These are phyloP conservation scores for Daldinia caldariorum DNA, from an alignment of 495 filamentous ascomycete species.

Conservation along the genomic window DNA sequence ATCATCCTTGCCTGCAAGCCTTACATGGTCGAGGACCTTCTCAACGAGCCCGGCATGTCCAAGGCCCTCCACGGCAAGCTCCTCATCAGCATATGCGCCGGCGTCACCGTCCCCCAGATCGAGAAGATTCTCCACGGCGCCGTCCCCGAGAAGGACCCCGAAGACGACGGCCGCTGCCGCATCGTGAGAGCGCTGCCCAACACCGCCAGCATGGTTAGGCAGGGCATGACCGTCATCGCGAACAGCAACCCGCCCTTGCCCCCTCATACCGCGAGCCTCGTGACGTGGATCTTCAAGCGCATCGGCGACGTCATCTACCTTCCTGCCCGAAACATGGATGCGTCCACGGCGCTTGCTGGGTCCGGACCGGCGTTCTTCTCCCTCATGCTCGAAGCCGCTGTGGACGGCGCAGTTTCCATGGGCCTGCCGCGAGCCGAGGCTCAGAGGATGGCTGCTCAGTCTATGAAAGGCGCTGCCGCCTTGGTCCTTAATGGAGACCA, in stretches of 20 bases:
- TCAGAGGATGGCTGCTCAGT: conserved; percentile 82
- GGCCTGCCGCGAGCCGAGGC: conserved; percentile 80
- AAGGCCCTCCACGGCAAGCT: conserved; percentile 80
- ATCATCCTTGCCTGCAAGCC: conserved; percentile 83
- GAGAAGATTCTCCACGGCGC: conserved; percentile 65
- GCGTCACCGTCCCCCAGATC: conserved; percentile 75
- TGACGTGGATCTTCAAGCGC: conserved; percentile 79
- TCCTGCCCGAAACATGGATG: conserved; percentile 75
- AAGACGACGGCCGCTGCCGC: conserved; percentile 58
- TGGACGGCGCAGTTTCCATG: conserved; percentile 84
- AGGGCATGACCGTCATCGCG: conserved; percentile 83
- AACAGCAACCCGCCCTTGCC: conserved; percentile 67
- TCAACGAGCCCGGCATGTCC: conserved; percentile 70
- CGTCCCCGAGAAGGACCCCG: conserved; percentile 48
- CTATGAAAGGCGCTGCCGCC: conserved; percentile 74
- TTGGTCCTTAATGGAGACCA: conserved; percentile 78
- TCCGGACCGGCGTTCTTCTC: conserved; percentile 83
- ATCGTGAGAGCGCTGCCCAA: conserved; percentile 85
- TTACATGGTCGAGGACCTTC: conserved; percentile 71
- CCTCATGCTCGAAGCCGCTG: conserved; percentile 78
- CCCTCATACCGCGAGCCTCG: conserved; percentile 59
- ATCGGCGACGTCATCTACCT: conserved; percentile 75
- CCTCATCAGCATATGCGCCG: conserved; percentile 84
- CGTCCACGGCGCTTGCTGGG: conserved; percentile 76
- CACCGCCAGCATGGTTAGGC: conserved; percentile 73